phyloP scores from a whole-genome alignment of 2,329 filamentous ascomycete genomes.

The Uncinocarpus reesii region DNA sequence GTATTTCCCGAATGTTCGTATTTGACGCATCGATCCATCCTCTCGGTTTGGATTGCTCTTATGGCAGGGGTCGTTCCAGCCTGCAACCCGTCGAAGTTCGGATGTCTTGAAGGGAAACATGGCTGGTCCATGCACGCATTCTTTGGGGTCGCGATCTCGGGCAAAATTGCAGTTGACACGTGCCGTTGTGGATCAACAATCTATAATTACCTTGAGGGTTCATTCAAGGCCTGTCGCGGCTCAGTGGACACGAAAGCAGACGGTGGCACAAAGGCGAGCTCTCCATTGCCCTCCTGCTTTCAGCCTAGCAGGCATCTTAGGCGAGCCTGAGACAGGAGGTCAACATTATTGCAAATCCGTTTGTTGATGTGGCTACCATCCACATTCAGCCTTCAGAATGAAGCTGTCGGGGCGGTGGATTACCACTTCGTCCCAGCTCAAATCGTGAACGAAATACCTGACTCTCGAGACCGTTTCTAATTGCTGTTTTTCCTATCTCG shows the following conservation, averaged over 20 bases:
- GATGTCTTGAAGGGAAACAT: constrained; percentile 1
- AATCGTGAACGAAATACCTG: too few species aligned
- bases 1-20: not conserved
- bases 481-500: not conserved
- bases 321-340: constrained; percentile 8
- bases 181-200: constrained; percentile 1
- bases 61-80: not conserved
- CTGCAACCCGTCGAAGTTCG: not conserved
- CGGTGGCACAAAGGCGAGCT: too few species aligned
- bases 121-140: not conserved
- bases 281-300: too few species aligned
- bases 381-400: too few species aligned
- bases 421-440: too few species aligned
- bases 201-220: constrained; percentile 8
- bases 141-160: not conserved
- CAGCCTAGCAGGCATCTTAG: constrained; percentile 8
- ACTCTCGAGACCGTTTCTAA: not conserved
- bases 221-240: constrained; percentile 2
- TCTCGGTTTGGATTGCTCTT: not conserved
- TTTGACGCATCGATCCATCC: not conserved
- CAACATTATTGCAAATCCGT: too few species aligned
- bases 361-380: too few species aligned
- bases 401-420: too few species aligned
- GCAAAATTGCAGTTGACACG: not conserved
- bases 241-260: constrained; percentile 4